These are phyloP conservation scores for Lichtheimia ornata DNA, from an alignment of 371 early-diverging fungal genomes.

Conservation along the genomic window DNA sequence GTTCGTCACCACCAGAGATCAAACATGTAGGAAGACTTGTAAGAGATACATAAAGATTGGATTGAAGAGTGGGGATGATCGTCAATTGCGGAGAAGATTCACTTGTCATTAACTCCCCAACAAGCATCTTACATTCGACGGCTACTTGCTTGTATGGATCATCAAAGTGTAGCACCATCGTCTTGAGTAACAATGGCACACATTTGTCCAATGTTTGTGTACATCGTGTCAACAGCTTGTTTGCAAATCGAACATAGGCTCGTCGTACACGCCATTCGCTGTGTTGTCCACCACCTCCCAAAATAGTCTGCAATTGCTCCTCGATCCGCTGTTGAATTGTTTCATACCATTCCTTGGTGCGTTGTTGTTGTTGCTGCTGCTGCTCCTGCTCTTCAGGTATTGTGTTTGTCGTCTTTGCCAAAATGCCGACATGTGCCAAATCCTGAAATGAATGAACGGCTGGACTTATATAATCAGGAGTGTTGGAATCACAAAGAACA, in stretches of 20 bases:
- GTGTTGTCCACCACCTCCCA: slow-evolving; percentile 34
- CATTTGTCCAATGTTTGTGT: slow-evolving; percentile 43
- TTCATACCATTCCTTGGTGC: slow-evolving; percentile 30
- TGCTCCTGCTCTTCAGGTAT: background rate
- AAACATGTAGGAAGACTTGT: slow-evolving; percentile 45
- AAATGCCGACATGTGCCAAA: slow-evolving; percentile 8
- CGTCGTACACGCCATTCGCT: slow-evolving; percentile 44
- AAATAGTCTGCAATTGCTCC: slow-evolving; percentile 25
- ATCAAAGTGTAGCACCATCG: slow-evolving; percentile 46
- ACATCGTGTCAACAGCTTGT: slow-evolving; percentile 35
- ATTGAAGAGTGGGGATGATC: slow-evolving; percentile 40
- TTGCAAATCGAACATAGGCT: slow-evolving; percentile 46
- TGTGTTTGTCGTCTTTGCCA: background rate
- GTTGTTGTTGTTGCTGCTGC: background rate
- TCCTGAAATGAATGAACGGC: slow-evolving; percentile 28
- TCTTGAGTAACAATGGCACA: slow-evolving; percentile 39
- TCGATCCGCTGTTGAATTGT: slow-evolving; percentile 26
- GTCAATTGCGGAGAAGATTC: slow-evolving; percentile 16
- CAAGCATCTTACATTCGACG: slow-evolving; percentile 17
- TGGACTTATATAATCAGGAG: slow-evolving; percentile 16
- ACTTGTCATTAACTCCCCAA: slow-evolving; percentile 19
- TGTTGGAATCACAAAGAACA: slow-evolving; percentile 40
- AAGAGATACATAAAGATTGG: slow-evolving; percentile 44
- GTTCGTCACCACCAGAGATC: slow-evolving; percentile 39
- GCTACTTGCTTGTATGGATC: slow-evolving; percentile 49